Evolutionary conservation across 768 basidiomycete species (phyloP).

Genomic region (Cyclocybe cylindracea): DNA sequence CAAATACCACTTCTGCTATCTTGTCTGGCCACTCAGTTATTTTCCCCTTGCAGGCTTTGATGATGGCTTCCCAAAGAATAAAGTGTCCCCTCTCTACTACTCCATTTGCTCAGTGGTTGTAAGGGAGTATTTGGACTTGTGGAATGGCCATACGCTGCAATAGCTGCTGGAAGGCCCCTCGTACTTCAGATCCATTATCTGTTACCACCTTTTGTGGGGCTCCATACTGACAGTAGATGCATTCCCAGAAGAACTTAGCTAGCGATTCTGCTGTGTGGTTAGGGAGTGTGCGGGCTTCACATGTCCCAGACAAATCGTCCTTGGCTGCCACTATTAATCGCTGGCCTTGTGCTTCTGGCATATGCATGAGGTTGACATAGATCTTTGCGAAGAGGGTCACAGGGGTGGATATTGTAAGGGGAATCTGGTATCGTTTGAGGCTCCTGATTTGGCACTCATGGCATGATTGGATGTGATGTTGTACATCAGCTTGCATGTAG

Average conservation of each 20-base stretch:
- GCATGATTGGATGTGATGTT: no score
- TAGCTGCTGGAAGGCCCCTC: slow-evolving; percentile 3
- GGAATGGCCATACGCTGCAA: slow-evolving; percentile 22
- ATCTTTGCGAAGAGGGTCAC: slow-evolving; percentile 25
- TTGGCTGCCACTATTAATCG: slow-evolving; percentile 11
- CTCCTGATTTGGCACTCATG: slow-evolving; percentile 40
- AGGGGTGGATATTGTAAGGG: slow-evolving; percentile 16
- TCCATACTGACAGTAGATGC: no score
- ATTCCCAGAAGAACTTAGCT: slow-evolving; percentile 10
- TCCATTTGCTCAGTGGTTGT: slow-evolving; percentile 39
- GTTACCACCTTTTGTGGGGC: no score
- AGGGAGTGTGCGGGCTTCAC: no score
- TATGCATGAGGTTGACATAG: slow-evolving; percentile 36
- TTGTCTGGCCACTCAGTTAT: no score
- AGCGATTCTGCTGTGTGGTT: slow-evolving; percentile 9
- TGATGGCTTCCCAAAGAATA: slow-evolving; percentile 21
- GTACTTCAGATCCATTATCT: no score
- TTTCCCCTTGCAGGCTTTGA: slow-evolving; percentile 28
- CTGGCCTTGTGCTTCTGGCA: slow-evolving; percentile 18
- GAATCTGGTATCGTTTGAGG: no score
- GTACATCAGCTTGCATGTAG: no score
- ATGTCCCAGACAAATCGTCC: slow-evolving; percentile 12
- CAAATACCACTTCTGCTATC: slow-evolving; percentile 26
- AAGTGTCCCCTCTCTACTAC: slow-evolving; percentile 28
- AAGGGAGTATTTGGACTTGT: slow-evolving; percentile 37